phyloP scores from a whole-genome alignment of 192 early-diverging fungal species.

The Powellomyces hirtus region DNA sequence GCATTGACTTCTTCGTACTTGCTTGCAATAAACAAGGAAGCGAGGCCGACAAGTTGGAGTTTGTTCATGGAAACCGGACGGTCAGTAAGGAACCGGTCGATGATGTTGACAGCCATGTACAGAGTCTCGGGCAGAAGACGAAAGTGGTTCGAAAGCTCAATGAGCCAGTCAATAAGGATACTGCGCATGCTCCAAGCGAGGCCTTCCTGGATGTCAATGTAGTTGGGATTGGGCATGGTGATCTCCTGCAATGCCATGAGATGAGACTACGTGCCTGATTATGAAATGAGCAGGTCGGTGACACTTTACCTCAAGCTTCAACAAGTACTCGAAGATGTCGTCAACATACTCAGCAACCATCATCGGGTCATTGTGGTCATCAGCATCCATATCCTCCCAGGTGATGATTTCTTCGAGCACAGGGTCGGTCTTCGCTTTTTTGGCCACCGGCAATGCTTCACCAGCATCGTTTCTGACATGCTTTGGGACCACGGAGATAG shows the following conservation, averaged over 20 bases:
- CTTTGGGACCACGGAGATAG: constrained; percentile 8
- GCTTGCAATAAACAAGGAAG: constrained; percentile 83
- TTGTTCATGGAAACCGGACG: constrained; percentile 83
- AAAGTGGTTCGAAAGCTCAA: constrained; percentile 90
- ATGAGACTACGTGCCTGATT: background rate
- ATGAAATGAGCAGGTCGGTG: background rate
- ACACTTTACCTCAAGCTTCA: constrained; percentile 60
- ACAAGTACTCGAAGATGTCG: constrained; percentile 92
- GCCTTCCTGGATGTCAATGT: constrained; percentile 83
- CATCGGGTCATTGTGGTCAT: constrained; percentile 78
- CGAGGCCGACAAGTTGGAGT: constrained; percentile 91
- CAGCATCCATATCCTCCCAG: constrained; percentile 73
- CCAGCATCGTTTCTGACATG: constrained; percentile 9
- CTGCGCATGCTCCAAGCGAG: constrained; percentile 90
- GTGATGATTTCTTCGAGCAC: background rate
- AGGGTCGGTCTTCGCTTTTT: constrained; percentile 20
- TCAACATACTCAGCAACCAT: constrained; percentile 91
- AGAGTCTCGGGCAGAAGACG: constrained; percentile 91
- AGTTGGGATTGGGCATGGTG: constrained; percentile 74
- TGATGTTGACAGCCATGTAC: constrained; percentile 87
- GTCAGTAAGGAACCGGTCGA: constrained; percentile 90
- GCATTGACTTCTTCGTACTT: constrained; percentile 94
- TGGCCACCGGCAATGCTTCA: constrained; percentile 5
- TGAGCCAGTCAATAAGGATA: constrained; percentile 93
- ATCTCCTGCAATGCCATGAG: constrained; percentile 32